Conservation (phyloP, 441 rosid genomes). For the Populus hybrid region DNA sequence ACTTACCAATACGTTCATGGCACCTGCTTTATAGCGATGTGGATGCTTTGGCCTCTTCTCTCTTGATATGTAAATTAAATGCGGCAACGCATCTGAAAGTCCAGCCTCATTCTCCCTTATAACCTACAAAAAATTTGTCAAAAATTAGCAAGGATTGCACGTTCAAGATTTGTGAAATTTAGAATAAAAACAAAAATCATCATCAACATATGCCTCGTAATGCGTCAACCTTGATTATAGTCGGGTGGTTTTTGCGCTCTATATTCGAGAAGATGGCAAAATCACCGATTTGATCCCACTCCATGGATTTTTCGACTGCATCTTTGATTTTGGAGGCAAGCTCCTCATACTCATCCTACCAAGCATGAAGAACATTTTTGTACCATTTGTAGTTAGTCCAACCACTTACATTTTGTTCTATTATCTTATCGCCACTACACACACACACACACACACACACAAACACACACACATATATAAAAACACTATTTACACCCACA, state of each 20-base stretch:
- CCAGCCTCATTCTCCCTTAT: conserved; percentile 45
- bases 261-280: conserved; percentile 36
- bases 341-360: conserved; percentile 50
- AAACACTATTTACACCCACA: no score
- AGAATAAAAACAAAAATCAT: background rate
- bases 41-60: conserved; percentile 52
- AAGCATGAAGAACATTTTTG: background rate
- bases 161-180: background rate
- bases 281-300: conserved; percentile 28
- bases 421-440: background rate
- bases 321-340: conserved; percentile 41
- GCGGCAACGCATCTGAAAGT: conserved; percentile 40
- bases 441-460: no score
- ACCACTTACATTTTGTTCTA: background rate
- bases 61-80: conserved; percentile 59
- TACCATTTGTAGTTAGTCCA: background rate
- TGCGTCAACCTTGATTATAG: conserved; percentile 50
- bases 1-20: conserved; percentile 70
- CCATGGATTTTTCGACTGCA: conserved; percentile 22
- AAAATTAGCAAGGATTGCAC: background rate
- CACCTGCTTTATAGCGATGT: conserved; percentile 76
- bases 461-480: no score
- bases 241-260: conserved; percentile 48
- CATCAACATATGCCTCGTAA: no score
- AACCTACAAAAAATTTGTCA: conserved; percentile 27